Base-by-base conservation (phyloP, 768 basidiomycete genomes). In the Peribolospora kevripleyi region DNA sequence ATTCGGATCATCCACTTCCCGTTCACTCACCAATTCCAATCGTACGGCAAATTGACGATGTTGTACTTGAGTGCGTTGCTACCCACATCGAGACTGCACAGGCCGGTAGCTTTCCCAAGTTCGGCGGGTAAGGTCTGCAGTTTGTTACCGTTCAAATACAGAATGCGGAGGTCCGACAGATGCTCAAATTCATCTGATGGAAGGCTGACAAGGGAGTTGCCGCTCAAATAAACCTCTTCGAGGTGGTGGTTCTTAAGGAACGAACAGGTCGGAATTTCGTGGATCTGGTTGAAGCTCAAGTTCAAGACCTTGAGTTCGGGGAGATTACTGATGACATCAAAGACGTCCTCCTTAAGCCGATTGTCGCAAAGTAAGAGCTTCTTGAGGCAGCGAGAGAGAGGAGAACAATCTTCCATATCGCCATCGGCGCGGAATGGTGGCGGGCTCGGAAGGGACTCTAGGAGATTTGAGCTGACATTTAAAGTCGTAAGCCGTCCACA, bases 1-100 rank as follows among this genome's bases (percentile, higher is more conserved):
- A 25, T 25, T 25, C 25, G 25, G 25, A 25, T 25, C 25, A 25
- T 25, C 25, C 39, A n/a, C 6, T 5, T 9, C 8, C 7, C 14
- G 14, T 7, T 25, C 42, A 70, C 77, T 51, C 60, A 91, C 91
- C 93, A 95, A 66, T 98, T 97, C 90, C 90, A 97, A 69, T 98
- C 93, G 67, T 88, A 97, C 66, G 91, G 85, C 81, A 81, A 88
- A 63, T 98, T 98, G 61, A 85, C 83, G 61, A 93, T 87, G 65
- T 97, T 98, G 68, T 97, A 97, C 74, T 83, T 85, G 68, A 98
- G 71, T 53, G 78, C 68, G 66, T 98, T 98, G 66, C 81, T 88
- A 6, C 93, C 90, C 4, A 84, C 90, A 64, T 98, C 93, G 61
- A 98, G 72, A 41, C 82, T 76, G 53, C 73, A 75, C 63, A 98